Percentiles rank a stretch among this genome's conserved stretches.
These are phyloP conservation scores for Phoma herbarum DNA, from an alignment of 2,329 filamentous ascomycete species.

Conservation along the genomic window DNA sequence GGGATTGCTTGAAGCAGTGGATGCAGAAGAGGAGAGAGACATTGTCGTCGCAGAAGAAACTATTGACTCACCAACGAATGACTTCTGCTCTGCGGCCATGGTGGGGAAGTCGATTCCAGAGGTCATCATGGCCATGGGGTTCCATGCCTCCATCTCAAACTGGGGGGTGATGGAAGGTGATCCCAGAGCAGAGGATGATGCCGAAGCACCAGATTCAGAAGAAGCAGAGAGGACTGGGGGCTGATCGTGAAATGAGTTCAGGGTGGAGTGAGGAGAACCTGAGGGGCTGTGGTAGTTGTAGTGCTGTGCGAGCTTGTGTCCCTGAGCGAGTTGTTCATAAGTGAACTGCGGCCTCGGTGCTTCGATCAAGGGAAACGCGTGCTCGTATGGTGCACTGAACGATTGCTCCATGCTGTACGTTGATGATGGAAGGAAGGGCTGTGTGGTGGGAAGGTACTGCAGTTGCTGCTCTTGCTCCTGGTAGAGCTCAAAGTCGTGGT, in stretches of 20 bases:
- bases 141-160: conserved; percentile 65
- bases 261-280: conserved; percentile 56
- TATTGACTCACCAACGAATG: conserved; percentile 60
- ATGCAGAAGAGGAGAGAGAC: conserved; percentile 28
- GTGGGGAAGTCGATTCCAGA: conserved; percentile 65
- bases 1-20: conserved; percentile 26
- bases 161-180: conserved; percentile 68
- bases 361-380: conserved; percentile 46
- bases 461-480: conserved; percentile 44
- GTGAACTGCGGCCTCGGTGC: conserved; percentile 46
- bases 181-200: conserved; percentile 60
- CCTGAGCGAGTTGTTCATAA: conserved; percentile 48
- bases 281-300: conserved; percentile 51
- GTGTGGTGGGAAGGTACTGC: conserved; percentile 42
- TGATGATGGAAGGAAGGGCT: conserved; percentile 41
- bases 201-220: conserved; percentile 62
- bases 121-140: conserved; percentile 65
- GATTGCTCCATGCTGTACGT: conserved; percentile 46
- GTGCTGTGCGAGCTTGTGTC: conserved; percentile 49
- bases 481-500: conserved; percentile 52
- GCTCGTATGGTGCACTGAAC: conserved; percentile 51
- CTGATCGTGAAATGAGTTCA: conserved; percentile 58
- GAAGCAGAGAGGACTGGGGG: conserved; percentile 58
- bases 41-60: conserved; percentile 45
- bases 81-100: conserved; percentile 58